These are phyloP conservation scores for Pythium biforme DNA, from an alignment of 352 stramenopile genomes.

Conservation along the genomic window DNA sequence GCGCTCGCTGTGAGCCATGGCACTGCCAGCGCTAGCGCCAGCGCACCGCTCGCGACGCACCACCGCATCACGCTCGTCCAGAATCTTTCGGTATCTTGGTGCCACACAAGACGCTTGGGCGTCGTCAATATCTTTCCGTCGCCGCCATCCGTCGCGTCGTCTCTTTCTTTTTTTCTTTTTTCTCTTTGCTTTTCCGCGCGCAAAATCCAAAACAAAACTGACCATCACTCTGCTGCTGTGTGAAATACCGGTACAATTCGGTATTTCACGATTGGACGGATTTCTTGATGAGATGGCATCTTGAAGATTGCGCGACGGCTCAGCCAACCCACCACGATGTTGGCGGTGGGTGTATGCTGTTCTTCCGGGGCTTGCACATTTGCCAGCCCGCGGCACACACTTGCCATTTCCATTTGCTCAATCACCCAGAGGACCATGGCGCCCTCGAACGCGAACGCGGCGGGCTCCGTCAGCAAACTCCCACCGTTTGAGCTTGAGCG, in stretches of 20 bases:
- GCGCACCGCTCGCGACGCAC: not conserved
- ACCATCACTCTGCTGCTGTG: constrained; percentile 10
- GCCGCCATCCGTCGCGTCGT: constrained; percentile 10
- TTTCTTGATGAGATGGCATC: constrained; percentile 4
- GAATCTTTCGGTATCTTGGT: not conserved
- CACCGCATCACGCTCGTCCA: not conserved
- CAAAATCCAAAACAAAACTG: not conserved
- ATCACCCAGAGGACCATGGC: not conserved
- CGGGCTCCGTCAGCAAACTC: constrained; percentile 25
- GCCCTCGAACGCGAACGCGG: constrained; percentile 2
- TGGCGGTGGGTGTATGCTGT: too few relatives aligned
- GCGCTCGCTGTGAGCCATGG: not conserved
- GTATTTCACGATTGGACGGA: not conserved
- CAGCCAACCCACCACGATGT: too few relatives aligned
- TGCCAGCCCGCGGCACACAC: not conserved
- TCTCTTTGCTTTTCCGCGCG: not conserved
- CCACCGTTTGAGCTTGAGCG: constrained; percentile 39
- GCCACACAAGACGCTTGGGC: not conserved
- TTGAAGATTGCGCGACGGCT: constrained; percentile 4
- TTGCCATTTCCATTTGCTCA: not conserved
- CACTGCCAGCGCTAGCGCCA: not conserved
- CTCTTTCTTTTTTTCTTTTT: constrained; percentile 8
- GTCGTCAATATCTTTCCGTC: constrained; percentile 18
- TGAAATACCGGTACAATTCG: not conserved
- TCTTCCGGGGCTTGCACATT: too few relatives aligned